phyloP scores from a whole-genome alignment of 768 basidiomycete species.

The Auricularia cornea region DNA sequence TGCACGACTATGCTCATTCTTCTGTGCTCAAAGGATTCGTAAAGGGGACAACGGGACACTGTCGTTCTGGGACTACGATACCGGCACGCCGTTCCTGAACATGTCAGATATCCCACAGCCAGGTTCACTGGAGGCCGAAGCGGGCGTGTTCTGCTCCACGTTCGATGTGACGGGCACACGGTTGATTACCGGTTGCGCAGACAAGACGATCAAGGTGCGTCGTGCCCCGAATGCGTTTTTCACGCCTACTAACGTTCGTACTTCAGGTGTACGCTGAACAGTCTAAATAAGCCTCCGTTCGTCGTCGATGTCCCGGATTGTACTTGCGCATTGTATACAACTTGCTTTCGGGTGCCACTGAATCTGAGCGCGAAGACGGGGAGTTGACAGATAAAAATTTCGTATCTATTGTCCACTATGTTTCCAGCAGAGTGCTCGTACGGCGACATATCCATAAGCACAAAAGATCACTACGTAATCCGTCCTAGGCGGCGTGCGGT shows the following conservation, averaged over 20 bases:
- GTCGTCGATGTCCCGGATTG: background rate
- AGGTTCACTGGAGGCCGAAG: slow-evolving; percentile 95
- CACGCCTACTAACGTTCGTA: background rate
- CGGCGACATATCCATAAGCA: background rate
- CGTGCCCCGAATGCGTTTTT: background rate
- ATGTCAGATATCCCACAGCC: slow-evolving; percentile 92
- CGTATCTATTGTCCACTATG: background rate
- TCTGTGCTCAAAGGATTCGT: background rate
- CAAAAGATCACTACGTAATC: background rate
- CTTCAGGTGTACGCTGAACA: slow-evolving; percentile 64
- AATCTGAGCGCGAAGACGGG: too few relatives aligned
- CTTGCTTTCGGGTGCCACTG: background rate
- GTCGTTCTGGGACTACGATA: slow-evolving; percentile 91
- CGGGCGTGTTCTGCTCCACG: slow-evolving; percentile 93
- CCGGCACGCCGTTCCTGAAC: slow-evolving; percentile 91
- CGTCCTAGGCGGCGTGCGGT: background rate
- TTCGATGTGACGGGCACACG: slow-evolving; percentile 95
- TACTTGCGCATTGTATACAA: background rate
- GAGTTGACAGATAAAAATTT: background rate
- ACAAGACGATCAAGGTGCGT: slow-evolving; percentile 95
- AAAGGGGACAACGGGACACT: slow-evolving; percentile 87
- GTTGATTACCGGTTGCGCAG: slow-evolving; percentile 91
- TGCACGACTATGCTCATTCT: too few relatives aligned
- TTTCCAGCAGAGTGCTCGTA: background rate
- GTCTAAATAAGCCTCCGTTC: slow-evolving; percentile 30